Conservation (phyloP, 331 rosid species). For the Pyrus hybrid region DNA sequence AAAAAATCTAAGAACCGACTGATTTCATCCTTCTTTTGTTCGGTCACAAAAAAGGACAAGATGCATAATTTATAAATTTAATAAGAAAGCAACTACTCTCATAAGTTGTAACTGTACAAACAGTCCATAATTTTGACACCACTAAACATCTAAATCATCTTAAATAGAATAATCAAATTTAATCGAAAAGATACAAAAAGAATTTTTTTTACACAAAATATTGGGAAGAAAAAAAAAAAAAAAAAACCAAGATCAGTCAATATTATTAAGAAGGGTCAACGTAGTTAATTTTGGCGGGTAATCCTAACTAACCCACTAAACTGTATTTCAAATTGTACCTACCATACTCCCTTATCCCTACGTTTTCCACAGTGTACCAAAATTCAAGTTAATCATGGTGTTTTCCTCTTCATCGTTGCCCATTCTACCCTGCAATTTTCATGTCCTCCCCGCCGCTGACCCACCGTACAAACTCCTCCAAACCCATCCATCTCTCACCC, state of each 20-base stretch:
- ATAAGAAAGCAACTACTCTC: too few relatives aligned
- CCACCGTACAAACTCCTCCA: conserved; percentile 50
- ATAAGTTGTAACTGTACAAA: too few relatives aligned
- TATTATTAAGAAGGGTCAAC: not conserved
- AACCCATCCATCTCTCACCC: conserved; percentile 40
- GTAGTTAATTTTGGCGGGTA: conserved; percentile 7
- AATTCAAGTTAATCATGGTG: conserved; percentile 16
- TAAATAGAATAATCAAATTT: too few relatives aligned
- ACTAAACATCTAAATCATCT: too few relatives aligned
- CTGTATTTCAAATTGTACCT: conserved; percentile 1
- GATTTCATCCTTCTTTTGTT: too few relatives aligned
- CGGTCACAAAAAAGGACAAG: not conserved
- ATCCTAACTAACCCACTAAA: not conserved
- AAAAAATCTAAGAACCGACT: too few relatives aligned
- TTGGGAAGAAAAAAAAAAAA: too few relatives aligned
- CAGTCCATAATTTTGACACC: too few relatives aligned
- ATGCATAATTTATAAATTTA: too few relatives aligned
- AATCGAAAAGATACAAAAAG: too few relatives aligned
- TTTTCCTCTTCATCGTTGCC: conserved; percentile 16
- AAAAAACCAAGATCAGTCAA: not conserved
- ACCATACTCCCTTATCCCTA: not conserved
- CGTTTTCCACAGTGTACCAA: not conserved
- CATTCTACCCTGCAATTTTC: conserved; percentile 26
- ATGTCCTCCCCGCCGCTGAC: conserved; percentile 40
- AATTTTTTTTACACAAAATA: too few relatives aligned